Evolutionary conservation across 208 protist genomes (phyloP).

Genomic region (Crithidia fasciculata): DNA sequence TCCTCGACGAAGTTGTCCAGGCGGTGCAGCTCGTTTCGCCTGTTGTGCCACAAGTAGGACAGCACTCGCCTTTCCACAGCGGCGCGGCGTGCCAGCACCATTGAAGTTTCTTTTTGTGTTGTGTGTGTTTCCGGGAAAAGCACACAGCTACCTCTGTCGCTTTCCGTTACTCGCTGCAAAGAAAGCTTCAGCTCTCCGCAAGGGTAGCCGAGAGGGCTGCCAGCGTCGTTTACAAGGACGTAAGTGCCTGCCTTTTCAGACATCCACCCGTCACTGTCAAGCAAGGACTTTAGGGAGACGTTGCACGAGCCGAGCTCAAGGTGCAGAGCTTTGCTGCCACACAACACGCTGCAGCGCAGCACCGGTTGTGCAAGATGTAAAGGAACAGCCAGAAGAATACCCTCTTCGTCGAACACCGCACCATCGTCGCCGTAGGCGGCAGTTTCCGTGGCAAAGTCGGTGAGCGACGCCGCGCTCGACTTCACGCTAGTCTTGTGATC

Average conservation of each 20-base stretch:
- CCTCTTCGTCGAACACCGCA: background rate
- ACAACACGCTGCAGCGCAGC: conserved; percentile 6
- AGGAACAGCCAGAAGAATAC: too few relatives aligned
- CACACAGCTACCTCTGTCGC: too few relatives aligned
- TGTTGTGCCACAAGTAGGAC: conserved; percentile 18
- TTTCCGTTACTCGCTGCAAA: background rate
- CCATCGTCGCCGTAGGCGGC: background rate
- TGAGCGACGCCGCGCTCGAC: background rate
- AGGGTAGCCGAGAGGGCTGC: conserved; percentile 5
- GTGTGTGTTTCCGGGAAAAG: too few relatives aligned
- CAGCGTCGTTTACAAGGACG: conserved; percentile 5
- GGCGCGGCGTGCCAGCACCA: background rate
- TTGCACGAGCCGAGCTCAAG: background rate
- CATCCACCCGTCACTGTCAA: too few relatives aligned
- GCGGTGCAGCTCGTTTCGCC: conserved; percentile 12
- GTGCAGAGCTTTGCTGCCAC: background rate
- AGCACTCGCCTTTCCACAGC: background rate
- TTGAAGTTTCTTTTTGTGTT: too few relatives aligned
- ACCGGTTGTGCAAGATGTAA: background rate
- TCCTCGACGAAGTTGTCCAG: conserved; percentile 9
- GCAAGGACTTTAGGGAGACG: background rate
- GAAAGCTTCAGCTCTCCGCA: background rate
- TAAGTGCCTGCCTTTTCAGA: background rate
- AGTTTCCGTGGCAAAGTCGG: background rate
- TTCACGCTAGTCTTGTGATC: background rate